Evolutionary conservation across 2,329 filamentous ascomycete species (phyloP).

Genomic region (Colletotrichum sp.): DNA sequence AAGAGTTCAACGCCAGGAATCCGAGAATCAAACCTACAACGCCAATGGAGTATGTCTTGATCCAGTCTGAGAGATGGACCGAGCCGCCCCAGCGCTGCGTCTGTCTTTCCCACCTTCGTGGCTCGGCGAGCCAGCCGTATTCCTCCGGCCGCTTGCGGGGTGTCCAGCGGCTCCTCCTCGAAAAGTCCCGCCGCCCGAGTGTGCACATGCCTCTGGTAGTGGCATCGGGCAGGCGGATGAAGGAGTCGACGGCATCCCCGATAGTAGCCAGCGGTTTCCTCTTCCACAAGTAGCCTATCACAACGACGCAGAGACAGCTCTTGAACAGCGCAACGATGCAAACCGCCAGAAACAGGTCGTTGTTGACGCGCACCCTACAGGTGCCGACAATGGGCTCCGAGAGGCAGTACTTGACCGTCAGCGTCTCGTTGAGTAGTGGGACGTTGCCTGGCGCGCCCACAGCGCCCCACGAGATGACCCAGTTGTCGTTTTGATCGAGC

Average conservation of each 20-base stretch:
- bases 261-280: neutral
- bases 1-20: neutral
- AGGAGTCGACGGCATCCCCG: neutral
- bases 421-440: neutral
- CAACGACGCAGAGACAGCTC: neutral
- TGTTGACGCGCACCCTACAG: neutral
- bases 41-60: neutral
- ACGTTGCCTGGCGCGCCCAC: neutral
- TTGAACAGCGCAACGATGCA: neutral
- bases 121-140: neutral
- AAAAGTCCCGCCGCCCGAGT: neutral
- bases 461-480: neutral
- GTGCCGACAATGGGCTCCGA: neutral
- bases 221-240: neutral
- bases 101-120: neutral
- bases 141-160: neutral
- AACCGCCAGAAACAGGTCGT: neutral
- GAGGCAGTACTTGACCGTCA: neutral
- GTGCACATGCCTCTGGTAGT: neutral
- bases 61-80: neutral
- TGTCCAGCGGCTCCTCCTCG: neutral
- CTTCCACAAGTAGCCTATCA: neutral
- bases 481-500: neutral
- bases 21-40: neutral
- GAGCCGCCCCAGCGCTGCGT: neutral